phyloP scores from a whole-genome alignment of 225 moss, liverwort and hornwort species.

The Lunularia cruciata region DNA sequence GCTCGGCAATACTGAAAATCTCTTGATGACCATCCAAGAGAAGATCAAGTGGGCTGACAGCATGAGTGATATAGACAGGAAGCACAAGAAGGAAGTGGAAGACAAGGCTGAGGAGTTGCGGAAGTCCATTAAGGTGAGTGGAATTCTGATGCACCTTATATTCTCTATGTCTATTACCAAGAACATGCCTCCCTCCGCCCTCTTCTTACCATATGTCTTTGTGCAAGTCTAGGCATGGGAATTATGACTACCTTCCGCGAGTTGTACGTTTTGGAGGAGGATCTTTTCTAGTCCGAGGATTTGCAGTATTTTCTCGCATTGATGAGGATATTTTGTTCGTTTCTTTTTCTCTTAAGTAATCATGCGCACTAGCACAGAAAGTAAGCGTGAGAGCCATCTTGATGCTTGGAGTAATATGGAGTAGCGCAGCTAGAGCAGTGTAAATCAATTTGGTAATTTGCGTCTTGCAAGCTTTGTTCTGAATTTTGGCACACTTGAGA shows the following conservation, averaged over 20 bases:
- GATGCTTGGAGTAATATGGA: neutral
- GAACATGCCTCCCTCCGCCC: no score
- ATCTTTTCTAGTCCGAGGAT: no score
- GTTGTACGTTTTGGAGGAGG: no score
- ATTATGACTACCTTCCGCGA: no score
- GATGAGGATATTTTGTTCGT: no score
- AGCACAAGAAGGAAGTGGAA: conserved; percentile 96
- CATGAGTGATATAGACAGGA: conserved; percentile 86
- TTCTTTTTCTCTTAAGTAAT: no score
- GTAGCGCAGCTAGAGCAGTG: neutral
- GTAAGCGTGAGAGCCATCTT: no score
- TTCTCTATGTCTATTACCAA: no score
- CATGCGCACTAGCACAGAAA: no score
- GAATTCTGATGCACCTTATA: conserved; percentile 9
- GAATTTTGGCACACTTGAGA: conserved; percentile 20
- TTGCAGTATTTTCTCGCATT: no score
- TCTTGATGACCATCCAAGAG: conserved; percentile 89
- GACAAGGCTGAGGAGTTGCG: conserved; percentile 90
- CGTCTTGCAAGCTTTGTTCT: neutral
- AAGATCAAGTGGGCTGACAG: conserved; percentile 96
- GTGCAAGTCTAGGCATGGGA: no score
- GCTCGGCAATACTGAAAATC: conserved; percentile 78
- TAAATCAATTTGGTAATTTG: neutral
- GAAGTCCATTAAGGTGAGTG: conserved; percentile 76
- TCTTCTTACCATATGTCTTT: no score